These are phyloP conservation scores for Auricularia heimuer DNA, from an alignment of 768 basidiomycete genomes.

Conservation along the genomic window DNA sequence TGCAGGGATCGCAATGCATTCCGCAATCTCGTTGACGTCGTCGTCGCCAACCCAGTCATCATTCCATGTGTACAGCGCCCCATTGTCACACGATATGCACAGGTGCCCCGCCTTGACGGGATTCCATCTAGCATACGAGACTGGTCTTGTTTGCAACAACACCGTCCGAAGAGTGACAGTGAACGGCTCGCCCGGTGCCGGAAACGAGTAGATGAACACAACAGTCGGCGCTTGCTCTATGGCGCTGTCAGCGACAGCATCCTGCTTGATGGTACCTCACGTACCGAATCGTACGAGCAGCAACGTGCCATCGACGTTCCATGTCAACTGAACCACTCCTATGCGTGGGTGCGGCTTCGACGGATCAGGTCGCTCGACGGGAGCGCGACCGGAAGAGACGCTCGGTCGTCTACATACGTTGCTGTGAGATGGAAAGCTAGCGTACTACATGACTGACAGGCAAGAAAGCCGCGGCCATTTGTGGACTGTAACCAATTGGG, in stretches of 20 bases:
- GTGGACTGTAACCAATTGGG: slow-evolving; percentile 75
- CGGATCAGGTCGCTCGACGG: slow-evolving; percentile 41
- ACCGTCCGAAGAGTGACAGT: slow-evolving; percentile 55
- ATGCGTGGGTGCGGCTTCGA: slow-evolving; percentile 56
- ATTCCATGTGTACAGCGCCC: slow-evolving; percentile 69
- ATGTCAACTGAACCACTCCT: slow-evolving; percentile 65
- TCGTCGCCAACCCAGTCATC: slow-evolving; percentile 63
- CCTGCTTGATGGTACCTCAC: slow-evolving; percentile 11
- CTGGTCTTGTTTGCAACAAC: slow-evolving; percentile 51
- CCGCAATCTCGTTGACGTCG: slow-evolving; percentile 64
- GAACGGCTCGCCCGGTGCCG: slow-evolving; percentile 46
- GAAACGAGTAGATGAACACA: slow-evolving; percentile 66
- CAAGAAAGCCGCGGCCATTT: slow-evolving; percentile 76
- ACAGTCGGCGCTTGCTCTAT: slow-evolving; percentile 54
- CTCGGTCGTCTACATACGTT: slow-evolving; percentile 46
- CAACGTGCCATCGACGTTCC: slow-evolving; percentile 68
- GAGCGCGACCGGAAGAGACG: slow-evolving; percentile 47
- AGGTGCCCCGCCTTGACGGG: slow-evolving; percentile 69
- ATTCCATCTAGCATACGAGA: slow-evolving; percentile 70
- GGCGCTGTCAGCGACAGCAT: slow-evolving; percentile 11
- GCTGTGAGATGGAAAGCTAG: too few relatives aligned
- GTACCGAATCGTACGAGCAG: slow-evolving; percentile 67
- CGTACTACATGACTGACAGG: slow-evolving; percentile 49
- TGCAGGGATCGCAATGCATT: slow-evolving; percentile 84
- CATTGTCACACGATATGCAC: slow-evolving; percentile 54